Percentiles rank a stretch among this genome's conserved stretches.
These are phyloP conservation scores for Brachypodium distachyon DNA, from an alignment of 202 grass and related monocot genomes.

Conservation along the genomic window DNA sequence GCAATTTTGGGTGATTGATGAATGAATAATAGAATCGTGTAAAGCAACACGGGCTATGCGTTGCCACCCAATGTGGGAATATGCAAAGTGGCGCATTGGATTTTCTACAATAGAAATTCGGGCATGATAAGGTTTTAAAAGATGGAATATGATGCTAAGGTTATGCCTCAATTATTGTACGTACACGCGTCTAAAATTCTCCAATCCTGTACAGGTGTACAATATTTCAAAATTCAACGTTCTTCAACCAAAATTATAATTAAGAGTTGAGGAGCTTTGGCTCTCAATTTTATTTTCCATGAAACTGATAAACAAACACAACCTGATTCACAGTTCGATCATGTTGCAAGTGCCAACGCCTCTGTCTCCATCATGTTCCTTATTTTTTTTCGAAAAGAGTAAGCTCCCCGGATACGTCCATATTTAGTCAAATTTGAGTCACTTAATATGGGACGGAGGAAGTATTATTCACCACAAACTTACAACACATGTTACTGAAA, in stretches of 20 bases:
- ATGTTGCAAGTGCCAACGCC: too few relatives aligned
- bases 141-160: slow-evolving; percentile 26
- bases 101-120: not conserved
- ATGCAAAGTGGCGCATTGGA: not conserved
- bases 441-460: too few relatives aligned
- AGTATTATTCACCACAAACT: too few relatives aligned
- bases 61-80: slow-evolving; percentile 30
- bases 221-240: not conserved
- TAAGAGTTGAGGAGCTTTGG: too few relatives aligned
- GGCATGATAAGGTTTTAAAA: not conserved
- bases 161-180: not conserved
- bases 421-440: too few relatives aligned
- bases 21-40: slow-evolving; percentile 14
- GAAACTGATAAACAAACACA: too few relatives aligned
- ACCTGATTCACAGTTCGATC: too few relatives aligned
- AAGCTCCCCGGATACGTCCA: too few relatives aligned
- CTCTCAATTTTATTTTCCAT: too few relatives aligned
- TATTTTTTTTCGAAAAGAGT: too few relatives aligned
- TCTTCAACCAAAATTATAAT: not conserved
- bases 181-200: not conserved
- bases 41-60: not conserved
- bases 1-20: not conserved
- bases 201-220: not conserved
- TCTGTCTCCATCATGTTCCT: too few relatives aligned
- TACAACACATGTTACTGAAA: too few relatives aligned